Percentiles rank a stretch among this genome's conserved stretches.
phyloP scores from a whole-genome alignment of 2,329 filamentous ascomycete species.

The Alternaria brassicae region DNA sequence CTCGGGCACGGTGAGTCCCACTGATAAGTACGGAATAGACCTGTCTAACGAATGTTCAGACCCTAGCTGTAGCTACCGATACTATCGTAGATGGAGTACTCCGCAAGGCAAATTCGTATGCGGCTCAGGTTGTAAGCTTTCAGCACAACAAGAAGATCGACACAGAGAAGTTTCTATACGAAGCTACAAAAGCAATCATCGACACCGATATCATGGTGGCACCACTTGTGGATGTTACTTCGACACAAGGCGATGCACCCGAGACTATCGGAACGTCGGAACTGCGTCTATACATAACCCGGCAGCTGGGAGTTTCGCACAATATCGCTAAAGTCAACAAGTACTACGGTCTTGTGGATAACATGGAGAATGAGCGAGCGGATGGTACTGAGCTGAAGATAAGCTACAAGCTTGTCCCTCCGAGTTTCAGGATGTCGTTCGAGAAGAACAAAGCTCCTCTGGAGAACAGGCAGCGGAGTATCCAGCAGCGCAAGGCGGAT shows the following conservation, averaged over 20 bases:
- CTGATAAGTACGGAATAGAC: neutral
- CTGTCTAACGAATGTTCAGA: constrained; percentile 18
- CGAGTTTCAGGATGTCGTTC: constrained; percentile 32
- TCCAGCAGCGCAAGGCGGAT: constrained; percentile 19
- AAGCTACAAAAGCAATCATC: constrained; percentile 62
- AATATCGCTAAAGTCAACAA: constrained; percentile 13
- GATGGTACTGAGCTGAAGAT: neutral
- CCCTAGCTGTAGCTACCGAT: constrained; percentile 43
- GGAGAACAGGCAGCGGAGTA: constrained; percentile 4
- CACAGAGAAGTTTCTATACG: constrained; percentile 26
- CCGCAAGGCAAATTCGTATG: constrained; percentile 23
- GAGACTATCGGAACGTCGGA: constrained; percentile 44
- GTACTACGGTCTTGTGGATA: constrained; percentile 12
- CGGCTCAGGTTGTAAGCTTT: constrained; percentile 12
- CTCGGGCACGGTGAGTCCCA: constrained; percentile 38
- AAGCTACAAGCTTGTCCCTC: constrained; percentile 26
- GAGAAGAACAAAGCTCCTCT: constrained; percentile 25
- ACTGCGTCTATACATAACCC: constrained; percentile 38
- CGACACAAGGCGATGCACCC: constrained; percentile 9
- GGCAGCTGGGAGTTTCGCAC: constrained; percentile 28
- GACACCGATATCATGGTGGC: constrained; percentile 93
- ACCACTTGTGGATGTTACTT: constrained; percentile 67
- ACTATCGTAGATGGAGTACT: constrained; percentile 49
- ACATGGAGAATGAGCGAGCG: neutral
- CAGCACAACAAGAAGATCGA: constrained; percentile 36